Evolutionary conservation across 2,329 filamentous ascomycete species (phyloP).

Genomic region (Cordyceps pruinosa): DNA sequence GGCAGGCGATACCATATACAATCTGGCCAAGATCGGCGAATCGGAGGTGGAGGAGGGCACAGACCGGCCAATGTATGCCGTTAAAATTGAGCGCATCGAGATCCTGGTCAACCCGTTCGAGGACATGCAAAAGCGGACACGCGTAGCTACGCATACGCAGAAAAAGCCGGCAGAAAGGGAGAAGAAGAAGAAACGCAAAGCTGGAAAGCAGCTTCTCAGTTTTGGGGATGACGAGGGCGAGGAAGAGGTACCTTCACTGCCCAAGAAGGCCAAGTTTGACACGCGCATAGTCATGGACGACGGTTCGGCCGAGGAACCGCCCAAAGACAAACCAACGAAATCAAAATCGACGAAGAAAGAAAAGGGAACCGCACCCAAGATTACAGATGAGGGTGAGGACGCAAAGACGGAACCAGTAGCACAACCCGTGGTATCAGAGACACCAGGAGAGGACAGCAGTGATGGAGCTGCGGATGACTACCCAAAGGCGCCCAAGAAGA

Average conservation of each 20-base stretch:
- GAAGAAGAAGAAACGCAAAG: slow-evolving; percentile 63
- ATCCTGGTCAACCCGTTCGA: slow-evolving; percentile 76
- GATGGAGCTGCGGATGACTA: not conserved
- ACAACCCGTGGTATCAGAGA: not conserved
- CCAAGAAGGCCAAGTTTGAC: slow-evolving; percentile 75
- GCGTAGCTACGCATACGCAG: slow-evolving; percentile 44
- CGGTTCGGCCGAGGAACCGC: slow-evolving; percentile 26
- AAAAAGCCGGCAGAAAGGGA: slow-evolving; percentile 33
- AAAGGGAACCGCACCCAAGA: slow-evolving; percentile 21
- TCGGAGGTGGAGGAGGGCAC: slow-evolving; percentile 70
- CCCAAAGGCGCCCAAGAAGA: slow-evolving; percentile 33
- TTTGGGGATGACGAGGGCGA: slow-evolving; percentile 68
- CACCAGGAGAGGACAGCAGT: not conserved
- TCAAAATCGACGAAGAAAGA: slow-evolving; percentile 25
- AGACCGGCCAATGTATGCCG: slow-evolving; percentile 79
- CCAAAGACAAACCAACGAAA: slow-evolving; percentile 22
- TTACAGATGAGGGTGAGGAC: slow-evolving; percentile 20
- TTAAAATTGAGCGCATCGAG: slow-evolving; percentile 68
- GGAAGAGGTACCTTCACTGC: slow-evolving; percentile 43
- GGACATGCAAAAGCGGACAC: slow-evolving; percentile 66
- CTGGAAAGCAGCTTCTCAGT: slow-evolving; percentile 68
- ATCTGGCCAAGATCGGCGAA: slow-evolving; percentile 88
- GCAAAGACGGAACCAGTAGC: not conserved
- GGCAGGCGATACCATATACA: slow-evolving; percentile 92
- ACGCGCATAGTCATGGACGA: slow-evolving; percentile 61